phyloP scores from a whole-genome alignment of 257 asterid species.

The Penstemon davidsonii region DNA sequence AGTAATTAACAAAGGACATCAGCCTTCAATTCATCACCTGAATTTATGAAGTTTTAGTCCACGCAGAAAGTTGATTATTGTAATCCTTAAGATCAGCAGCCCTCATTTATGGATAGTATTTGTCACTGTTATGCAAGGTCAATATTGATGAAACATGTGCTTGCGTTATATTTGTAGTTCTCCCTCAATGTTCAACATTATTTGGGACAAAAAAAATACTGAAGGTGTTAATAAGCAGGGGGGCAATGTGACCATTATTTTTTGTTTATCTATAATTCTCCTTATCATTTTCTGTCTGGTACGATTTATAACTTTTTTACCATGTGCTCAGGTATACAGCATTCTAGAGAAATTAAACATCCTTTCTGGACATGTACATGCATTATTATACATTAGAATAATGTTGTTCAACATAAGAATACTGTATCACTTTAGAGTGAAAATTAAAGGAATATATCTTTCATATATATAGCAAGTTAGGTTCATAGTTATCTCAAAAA shows the following conservation, averaged over 20 bases:
- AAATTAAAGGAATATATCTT: background rate
- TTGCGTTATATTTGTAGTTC: constrained; percentile 8
- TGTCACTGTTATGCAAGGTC: background rate
- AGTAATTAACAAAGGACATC: constrained; percentile 4
- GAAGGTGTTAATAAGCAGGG: background rate
- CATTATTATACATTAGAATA: background rate
- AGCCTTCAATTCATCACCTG: constrained; percentile 11
- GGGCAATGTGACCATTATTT: background rate
- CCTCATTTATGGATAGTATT: background rate
- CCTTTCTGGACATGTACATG: constrained; percentile 11
- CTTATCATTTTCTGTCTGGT: constrained; percentile 4
- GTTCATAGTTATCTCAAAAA: constrained; percentile 38
- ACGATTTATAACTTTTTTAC: background rate
- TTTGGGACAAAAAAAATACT: background rate
- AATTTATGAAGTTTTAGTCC: background rate
- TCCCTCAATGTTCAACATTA: background rate
- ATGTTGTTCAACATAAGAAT: background rate
- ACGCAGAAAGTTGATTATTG: background rate
- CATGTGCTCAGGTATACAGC: background rate
- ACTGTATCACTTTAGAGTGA: constrained; percentile 1
- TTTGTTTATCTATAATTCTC: background rate
- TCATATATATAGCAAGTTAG: constrained; percentile 26
- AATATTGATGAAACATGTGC: constrained; percentile 3
- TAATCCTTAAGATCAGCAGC: background rate
- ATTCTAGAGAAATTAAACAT: constrained; percentile 4